Base-by-base conservation (phyloP, 176 grass and related monocot genomes). In the Oryza longistaminata region DNA sequence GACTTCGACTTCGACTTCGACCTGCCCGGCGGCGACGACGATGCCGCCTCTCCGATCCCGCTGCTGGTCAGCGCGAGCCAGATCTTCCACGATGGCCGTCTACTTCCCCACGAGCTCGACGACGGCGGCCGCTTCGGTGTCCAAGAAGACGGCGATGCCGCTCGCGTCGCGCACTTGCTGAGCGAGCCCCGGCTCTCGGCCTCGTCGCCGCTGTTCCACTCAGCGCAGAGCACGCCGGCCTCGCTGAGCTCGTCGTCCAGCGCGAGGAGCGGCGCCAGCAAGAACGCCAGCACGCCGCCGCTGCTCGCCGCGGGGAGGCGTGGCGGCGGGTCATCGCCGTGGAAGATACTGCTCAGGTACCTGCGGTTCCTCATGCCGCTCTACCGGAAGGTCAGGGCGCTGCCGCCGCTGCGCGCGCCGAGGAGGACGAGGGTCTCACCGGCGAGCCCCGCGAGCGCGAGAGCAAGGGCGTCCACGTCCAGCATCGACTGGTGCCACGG, bases 321-420 rank as follows among this genome's bases (percentile, higher is more conserved):
- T 19, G 53, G 69, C 13, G 53, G 69, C 13, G 64, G 50, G 33
- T 43, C 92, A 29, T 49, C 90, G 42, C 84, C 91, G 15, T 93
- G 92, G 93, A 98, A 98, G 83, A 85, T 93, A 25, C 19, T 94
- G 64, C 64, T 84, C n/a, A 83, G 87, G 85, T 98, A 95, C 90
- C 46, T 98, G 16, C 72, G 80, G 48, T 95, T 98, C 81, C 81
- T 98, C 9, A 29, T 91, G 82, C 96, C 96, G 13, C 74, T 95
- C 61, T 95, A 90, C 81, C 88, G 78, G 75, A 98, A 93, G 85
- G 81, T 89, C 8, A 92, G 87, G 74, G 80, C 76, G 64, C 42
- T 93, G 68, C 76, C 82, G 61, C 71, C 82, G 62, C 49, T 46
- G 45, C 25, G 64, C 16, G 31, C 75, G 49, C 27, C 17, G 29